Conservation (phyloP, 2,329 filamentous ascomycete species). For the Sporothrix phasma region DNA sequence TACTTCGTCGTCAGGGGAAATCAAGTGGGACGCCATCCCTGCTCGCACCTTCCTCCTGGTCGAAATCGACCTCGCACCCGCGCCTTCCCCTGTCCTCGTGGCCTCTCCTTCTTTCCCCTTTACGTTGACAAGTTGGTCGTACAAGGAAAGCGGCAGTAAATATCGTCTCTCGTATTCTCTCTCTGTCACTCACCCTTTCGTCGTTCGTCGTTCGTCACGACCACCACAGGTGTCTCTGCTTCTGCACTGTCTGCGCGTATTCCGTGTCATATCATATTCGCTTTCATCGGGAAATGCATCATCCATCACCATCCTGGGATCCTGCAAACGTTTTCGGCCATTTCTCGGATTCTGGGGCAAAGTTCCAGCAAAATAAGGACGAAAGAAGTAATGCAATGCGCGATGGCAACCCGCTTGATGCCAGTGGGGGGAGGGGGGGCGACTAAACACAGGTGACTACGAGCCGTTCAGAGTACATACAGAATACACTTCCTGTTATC, state of each 20-base stretch:
- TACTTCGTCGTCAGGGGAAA: background rate
- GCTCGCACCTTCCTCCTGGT: background rate
- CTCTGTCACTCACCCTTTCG: too few species aligned
- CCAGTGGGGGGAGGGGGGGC: background rate
- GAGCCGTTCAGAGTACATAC: too few species aligned
- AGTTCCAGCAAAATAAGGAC: background rate
- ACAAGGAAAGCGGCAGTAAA: background rate
- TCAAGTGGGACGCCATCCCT: background rate
- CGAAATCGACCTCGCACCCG: background rate
- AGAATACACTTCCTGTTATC: too few species aligned
- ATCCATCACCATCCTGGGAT: too few species aligned
- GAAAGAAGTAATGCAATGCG: conserved; percentile 4
- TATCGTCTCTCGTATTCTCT: background rate
- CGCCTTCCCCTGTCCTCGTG: background rate
- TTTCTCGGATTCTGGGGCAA: too few species aligned
- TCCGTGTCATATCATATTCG: conserved; percentile 1
- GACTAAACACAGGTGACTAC: too few species aligned
- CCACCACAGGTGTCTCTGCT: background rate
- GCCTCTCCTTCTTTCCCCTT: background rate
- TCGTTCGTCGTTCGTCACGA: background rate
- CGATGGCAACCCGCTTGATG: background rate
- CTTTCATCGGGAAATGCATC: too few species aligned
- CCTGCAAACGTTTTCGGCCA: too few species aligned
- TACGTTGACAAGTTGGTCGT: background rate
- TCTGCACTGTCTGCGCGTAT: background rate